phyloP scores from a whole-genome alignment of 352 stramenopile genomes.

The Globisporangium mamillatum region DNA sequence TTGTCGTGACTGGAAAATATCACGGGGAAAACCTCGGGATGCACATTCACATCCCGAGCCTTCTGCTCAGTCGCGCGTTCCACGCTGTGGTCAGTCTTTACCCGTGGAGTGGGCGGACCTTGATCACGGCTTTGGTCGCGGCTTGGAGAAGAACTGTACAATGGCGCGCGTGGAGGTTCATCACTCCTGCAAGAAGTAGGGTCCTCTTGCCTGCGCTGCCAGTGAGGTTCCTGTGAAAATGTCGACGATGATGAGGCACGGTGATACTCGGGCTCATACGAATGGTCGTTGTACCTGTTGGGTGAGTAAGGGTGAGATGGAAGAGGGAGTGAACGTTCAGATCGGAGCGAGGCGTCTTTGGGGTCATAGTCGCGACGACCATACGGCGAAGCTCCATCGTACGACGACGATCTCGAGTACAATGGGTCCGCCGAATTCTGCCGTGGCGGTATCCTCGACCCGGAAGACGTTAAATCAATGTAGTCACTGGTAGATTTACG shows the following conservation, averaged over 20 bases:
- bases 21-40: constrained; percentile 26
- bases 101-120: neutral
- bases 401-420: constrained; percentile 11
- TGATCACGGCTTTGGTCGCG: neutral
- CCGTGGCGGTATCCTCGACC: constrained; percentile 14
- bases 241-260: constrained; percentile 13
- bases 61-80: neutral
- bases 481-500: neutral
- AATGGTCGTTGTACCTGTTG: constrained; percentile 20
- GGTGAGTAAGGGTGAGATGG: constrained; percentile 15
- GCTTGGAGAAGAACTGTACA: neutral
- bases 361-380: constrained; percentile 15
- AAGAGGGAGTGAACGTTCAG: constrained; percentile 17
- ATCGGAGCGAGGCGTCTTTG: constrained; percentile 14
- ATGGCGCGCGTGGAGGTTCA: neutral
- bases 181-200: neutral
- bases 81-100: neutral
- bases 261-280: constrained; percentile 18
- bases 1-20: constrained; percentile 51
- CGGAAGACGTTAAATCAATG: constrained; percentile 12
- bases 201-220: constrained; percentile 7
- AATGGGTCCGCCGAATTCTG: constrained; percentile 3
- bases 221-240: constrained; percentile 8
- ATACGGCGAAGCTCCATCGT: constrained; percentile 7
- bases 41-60: constrained; percentile 1